phyloP scores from a whole-genome alignment of 768 basidiomycete genomes.

The Gloeostereum incarnatum region DNA sequence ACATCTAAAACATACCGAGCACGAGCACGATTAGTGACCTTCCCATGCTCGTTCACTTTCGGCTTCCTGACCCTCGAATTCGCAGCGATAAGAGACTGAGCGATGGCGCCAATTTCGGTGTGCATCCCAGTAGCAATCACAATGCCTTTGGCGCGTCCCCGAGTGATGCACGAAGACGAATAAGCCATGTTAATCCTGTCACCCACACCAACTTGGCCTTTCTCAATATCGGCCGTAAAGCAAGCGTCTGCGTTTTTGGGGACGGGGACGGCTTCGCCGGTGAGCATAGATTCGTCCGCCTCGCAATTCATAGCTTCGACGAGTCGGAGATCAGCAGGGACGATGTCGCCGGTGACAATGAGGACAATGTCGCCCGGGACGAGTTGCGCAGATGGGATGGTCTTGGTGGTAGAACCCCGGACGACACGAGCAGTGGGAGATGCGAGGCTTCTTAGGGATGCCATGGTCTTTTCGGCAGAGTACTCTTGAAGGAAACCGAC shows the following conservation, averaged over 20 bases:
- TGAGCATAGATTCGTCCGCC: constrained; percentile 39
- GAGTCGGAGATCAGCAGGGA: constrained; percentile 49
- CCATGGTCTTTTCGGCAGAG: constrained; percentile 40
- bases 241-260: too few relatives aligned
- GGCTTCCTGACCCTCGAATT: too few relatives aligned
- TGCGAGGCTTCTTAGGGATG: constrained; percentile 35
- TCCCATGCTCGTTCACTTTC: too few relatives aligned
- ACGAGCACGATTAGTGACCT: too few relatives aligned
- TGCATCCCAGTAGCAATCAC: constrained; percentile 41
- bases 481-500: constrained; percentile 41
- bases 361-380: constrained; percentile 47
- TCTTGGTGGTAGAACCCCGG: neutral
- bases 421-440: constrained; percentile 27
- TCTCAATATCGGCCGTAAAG: too few relatives aligned
- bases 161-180: constrained; percentile 32
- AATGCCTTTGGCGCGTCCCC: constrained; percentile 40
- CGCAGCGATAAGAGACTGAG: too few relatives aligned
- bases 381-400: constrained; percentile 34
- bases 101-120: constrained; percentile 37
- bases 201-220: constrained; percentile 16
- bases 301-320: constrained; percentile 33
- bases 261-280: constrained; percentile 20
- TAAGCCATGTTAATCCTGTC: constrained; percentile 34
- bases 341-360: constrained; percentile 41
- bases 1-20: too few relatives aligned